Evolutionary conservation across 176 grass and related monocot species (phyloP).

Genomic region (Raddia distichophylla): DNA sequence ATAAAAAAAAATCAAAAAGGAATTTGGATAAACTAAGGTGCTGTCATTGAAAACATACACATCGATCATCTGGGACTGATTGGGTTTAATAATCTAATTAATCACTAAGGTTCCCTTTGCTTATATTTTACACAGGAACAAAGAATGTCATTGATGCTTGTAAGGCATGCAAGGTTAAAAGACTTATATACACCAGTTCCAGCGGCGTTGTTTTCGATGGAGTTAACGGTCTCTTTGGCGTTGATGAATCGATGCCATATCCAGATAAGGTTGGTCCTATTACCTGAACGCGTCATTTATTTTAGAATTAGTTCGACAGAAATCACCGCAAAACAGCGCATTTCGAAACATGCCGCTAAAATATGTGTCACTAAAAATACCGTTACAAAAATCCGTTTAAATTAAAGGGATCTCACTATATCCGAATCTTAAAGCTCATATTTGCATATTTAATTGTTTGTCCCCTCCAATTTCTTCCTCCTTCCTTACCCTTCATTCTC

Average conservation of each 20-base stretch:
- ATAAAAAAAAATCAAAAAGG: no score
- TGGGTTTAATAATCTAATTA: background rate
- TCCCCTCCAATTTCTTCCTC: no score
- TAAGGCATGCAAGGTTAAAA: slow-evolving; percentile 60
- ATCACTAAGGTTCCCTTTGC: background rate
- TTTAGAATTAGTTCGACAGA: no score
- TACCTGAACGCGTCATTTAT: background rate
- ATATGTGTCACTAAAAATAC: no score
- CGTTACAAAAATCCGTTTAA: no score
- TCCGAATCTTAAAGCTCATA: no score
- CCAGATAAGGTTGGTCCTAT: slow-evolving; percentile 50
- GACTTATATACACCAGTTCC: slow-evolving; percentile 76
- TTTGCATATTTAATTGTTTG: no score
- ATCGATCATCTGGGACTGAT: background rate
- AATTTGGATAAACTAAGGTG: no score
- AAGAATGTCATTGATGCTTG: slow-evolving; percentile 71
- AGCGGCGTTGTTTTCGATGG: slow-evolving; percentile 71
- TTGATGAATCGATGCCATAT: slow-evolving; percentile 64
- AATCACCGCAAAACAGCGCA: no score
- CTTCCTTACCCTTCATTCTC: no score
- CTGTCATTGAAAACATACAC: background rate
- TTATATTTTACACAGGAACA: slow-evolving; percentile 43
- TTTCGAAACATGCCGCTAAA: no score
- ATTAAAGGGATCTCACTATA: no score
- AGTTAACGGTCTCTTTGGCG: slow-evolving; percentile 60